Evolutionary conservation across 805 yeast species (phyloP).

Genomic region (Ogataea pignaliae): DNA sequence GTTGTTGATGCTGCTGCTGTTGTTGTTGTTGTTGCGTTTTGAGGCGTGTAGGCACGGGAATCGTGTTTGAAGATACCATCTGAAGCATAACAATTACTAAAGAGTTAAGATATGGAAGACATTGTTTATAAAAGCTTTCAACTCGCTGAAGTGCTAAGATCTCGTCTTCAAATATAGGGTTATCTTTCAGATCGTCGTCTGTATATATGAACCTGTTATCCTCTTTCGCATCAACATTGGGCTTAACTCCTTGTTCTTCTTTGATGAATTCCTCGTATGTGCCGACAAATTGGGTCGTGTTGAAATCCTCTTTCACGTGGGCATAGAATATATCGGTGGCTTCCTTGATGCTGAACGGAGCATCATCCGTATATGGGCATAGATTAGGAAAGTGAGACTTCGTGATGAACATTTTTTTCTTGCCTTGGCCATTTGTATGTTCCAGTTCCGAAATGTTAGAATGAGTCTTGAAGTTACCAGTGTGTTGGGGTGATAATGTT

Average conservation of each 20-base stretch:
- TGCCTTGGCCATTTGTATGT: constrained; percentile 28
- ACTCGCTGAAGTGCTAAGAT: constrained; percentile 47
- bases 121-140: constrained; percentile 52
- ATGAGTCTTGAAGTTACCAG: constrained; percentile 24
- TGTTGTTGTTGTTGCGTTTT: constrained; percentile 17
- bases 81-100: constrained; percentile 61
- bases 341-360: constrained; percentile 75
- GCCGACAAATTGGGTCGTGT: constrained; percentile 65
- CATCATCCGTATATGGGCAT: constrained; percentile 29
- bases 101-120: constrained; percentile 56
- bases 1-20: constrained; percentile 8
- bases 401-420: constrained; percentile 29
- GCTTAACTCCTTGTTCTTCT: constrained; percentile 43
- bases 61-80: constrained; percentile 49
- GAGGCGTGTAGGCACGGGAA: constrained; percentile 20
- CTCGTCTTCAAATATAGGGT: constrained; percentile 34
- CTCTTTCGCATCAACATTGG: constrained; percentile 1
- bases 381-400: constrained; percentile 31
- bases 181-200: constrained; percentile 26
- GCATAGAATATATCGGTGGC: constrained; percentile 66
- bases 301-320: constrained; percentile 61
- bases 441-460: constrained; percentile 27
- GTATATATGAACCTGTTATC: constrained; percentile 15
- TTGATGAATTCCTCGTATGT: constrained; percentile 68
- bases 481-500: constrained; percentile 46